Evolutionary conservation across 1,284 basidiomycete species (phyloP).

Genomic region (Amylostereum areolatum): DNA sequence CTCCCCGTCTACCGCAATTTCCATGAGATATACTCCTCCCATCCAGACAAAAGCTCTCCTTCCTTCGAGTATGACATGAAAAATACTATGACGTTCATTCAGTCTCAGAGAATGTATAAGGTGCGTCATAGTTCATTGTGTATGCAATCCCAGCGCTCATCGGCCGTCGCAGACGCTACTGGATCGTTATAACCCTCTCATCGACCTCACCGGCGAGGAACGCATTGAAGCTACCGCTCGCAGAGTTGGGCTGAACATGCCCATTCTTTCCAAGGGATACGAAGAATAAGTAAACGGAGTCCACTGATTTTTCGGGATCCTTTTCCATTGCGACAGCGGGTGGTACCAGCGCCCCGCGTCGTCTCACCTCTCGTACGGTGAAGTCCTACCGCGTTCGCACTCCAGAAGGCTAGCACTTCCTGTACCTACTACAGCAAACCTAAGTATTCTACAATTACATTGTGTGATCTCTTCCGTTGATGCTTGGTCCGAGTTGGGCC

Average conservation of each 20-base stretch:
- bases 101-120: slow-evolving; percentile 57
- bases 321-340: no score
- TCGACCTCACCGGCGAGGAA: slow-evolving; percentile 75
- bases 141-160: slow-evolving; percentile 6
- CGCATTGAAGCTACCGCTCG: slow-evolving; percentile 78
- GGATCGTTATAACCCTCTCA: slow-evolving; percentile 81
- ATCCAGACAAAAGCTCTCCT: slow-evolving; percentile 16
- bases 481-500: no score
- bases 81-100: slow-evolving; percentile 68
- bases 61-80: slow-evolving; percentile 44
- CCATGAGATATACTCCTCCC: no score
- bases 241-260: slow-evolving; percentile 80
- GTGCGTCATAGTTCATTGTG: slow-evolving; percentile 25
- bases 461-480: no score
- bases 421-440: no score
- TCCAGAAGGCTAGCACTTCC: no score
- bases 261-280: slow-evolving; percentile 23
- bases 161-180: slow-evolving; percentile 49
- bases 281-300: neutral
- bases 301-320: neutral
- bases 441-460: no score
- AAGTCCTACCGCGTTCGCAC: no score
- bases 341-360: no score
- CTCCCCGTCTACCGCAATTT: no score
- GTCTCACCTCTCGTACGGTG: no score